Conservation (phyloP, 73 alveolate genomes). For the Tetrahymena malaccensis region DNA sequence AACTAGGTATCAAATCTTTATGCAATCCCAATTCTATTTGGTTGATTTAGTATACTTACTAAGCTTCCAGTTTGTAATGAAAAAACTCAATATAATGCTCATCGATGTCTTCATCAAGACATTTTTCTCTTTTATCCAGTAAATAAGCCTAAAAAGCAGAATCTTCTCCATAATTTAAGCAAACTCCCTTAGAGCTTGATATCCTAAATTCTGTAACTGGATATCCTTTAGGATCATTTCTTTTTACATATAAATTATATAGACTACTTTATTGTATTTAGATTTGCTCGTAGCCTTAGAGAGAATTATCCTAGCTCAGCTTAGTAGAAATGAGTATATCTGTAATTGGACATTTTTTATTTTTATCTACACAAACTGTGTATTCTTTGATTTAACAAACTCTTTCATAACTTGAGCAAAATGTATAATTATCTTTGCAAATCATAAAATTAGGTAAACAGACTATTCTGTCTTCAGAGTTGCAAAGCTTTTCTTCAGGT, state of each 20-base stretch:
- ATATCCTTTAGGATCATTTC: background rate
- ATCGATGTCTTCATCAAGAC: background rate
- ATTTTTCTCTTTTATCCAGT: background rate
- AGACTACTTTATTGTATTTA: background rate
- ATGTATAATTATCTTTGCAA: background rate
- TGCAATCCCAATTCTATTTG: background rate
- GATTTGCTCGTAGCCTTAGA: background rate
- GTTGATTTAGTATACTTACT: background rate
- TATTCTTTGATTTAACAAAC: background rate
- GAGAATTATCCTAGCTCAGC: background rate
- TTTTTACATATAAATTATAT: background rate
- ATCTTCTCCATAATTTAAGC: background rate
- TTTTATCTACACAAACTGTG: background rate
- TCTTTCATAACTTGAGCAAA: background rate
- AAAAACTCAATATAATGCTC: background rate
- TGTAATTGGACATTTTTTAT: background rate
- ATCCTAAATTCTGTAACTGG: background rate
- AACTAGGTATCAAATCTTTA: background rate
- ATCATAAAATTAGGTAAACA: background rate
- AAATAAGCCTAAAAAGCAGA: background rate
- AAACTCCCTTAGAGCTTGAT: background rate
- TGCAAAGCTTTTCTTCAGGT: background rate
- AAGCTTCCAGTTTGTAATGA: background rate
- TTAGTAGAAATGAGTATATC: background rate
- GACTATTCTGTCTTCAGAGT: background rate